phyloP scores from a whole-genome alignment of 2,329 filamentous ascomycete genomes.

The Monilinia polystroma region DNA sequence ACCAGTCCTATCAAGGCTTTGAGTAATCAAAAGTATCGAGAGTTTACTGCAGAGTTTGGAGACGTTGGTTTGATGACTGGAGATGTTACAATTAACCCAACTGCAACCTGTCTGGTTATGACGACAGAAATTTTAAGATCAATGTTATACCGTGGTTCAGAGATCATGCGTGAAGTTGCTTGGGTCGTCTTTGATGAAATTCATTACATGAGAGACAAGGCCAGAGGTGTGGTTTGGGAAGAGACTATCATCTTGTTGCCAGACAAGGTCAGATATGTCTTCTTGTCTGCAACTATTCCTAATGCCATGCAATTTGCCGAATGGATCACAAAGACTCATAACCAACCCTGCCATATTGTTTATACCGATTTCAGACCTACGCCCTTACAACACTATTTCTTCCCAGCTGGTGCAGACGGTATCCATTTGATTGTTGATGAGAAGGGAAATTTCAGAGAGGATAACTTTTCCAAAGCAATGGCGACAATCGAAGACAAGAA shows the following conservation, averaged over 20 bases:
- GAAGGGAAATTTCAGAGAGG: slow-evolving; percentile 91
- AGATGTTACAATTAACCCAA: slow-evolving; percentile 98
- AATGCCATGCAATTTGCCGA: slow-evolving; percentile 99
- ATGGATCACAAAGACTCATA: slow-evolving; percentile 98
- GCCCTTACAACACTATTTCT: slow-evolving; percentile 96
- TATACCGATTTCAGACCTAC: slow-evolving; percentile 98
- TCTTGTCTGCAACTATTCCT: slow-evolving; percentile 95
- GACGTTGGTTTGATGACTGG: slow-evolving; percentile 98
- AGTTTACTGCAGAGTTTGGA: slow-evolving; percentile 92
- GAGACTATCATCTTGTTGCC: slow-evolving; percentile 97
- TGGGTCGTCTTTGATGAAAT: slow-evolving; percentile 99
- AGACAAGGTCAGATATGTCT: slow-evolving; percentile 98
- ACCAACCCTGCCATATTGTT: slow-evolving; percentile 96
- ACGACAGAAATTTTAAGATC: slow-evolving; percentile 98
- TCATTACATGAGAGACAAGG: slow-evolving; percentile 95
- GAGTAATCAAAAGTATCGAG: slow-evolving; percentile 97
- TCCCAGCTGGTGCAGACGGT: slow-evolving; percentile 86
- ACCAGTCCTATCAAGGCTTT: slow-evolving; percentile 98
- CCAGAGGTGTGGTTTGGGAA: slow-evolving; percentile 96
- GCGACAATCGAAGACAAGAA: slow-evolving; percentile 82
- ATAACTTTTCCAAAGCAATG: slow-evolving; percentile 98
- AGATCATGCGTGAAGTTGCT: slow-evolving; percentile 98
- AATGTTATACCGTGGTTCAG: slow-evolving; percentile 96
- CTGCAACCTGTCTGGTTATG: slow-evolving; percentile 97
- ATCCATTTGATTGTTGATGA: slow-evolving; percentile 95